Conservation (phyloP, 2,329 filamentous ascomycete genomes). For the Lachnellula subtilissima region DNA sequence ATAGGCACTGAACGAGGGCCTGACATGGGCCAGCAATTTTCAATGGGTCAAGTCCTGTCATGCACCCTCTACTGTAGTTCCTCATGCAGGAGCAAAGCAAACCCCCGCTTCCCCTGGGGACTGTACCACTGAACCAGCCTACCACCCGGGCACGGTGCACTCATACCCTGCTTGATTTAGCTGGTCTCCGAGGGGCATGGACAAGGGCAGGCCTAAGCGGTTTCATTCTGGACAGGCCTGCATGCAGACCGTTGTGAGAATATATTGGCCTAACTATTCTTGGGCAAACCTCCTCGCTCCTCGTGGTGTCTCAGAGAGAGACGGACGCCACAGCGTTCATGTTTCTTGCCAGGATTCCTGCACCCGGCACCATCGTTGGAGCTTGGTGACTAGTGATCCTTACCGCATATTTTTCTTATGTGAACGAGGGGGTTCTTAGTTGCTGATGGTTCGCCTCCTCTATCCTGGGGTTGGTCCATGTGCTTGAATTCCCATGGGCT, state of each 20-base stretch:
- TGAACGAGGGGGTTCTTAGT: constrained; percentile 16
- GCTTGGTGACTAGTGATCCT: constrained; percentile 9
- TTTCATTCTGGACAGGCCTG: constrained; percentile 17
- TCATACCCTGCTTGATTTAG: constrained; percentile 9
- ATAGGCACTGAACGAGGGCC: not conserved
- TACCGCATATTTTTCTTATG: constrained; percentile 16
- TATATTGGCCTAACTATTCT: not conserved
- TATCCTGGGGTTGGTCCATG: constrained; percentile 19
- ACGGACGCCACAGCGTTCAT: constrained; percentile 21
- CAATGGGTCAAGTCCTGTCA: constrained; percentile 9
- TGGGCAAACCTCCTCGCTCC: not conserved
- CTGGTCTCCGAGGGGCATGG: not conserved
- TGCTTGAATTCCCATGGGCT: constrained; percentile 3
- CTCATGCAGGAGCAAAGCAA: constrained; percentile 6
- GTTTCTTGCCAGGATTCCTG: constrained; percentile 4
- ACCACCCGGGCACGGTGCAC: constrained; percentile 14
- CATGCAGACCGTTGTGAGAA: not conserved
- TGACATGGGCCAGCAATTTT: not conserved
- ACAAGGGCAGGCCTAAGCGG: constrained; percentile 17
- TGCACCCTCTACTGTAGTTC: not conserved
- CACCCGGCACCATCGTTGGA: constrained; percentile 14
- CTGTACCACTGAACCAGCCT: not conserved
- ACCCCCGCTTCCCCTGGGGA: not conserved
- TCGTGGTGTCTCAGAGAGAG: constrained; percentile 14
- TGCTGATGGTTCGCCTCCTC: constrained; percentile 12